Percentiles rank a stretch among this genome's conserved stretches.
Evolutionary conservation across 208 protist genomes (phyloP).

Genomic region (Leishmania gerbilli): DNA sequence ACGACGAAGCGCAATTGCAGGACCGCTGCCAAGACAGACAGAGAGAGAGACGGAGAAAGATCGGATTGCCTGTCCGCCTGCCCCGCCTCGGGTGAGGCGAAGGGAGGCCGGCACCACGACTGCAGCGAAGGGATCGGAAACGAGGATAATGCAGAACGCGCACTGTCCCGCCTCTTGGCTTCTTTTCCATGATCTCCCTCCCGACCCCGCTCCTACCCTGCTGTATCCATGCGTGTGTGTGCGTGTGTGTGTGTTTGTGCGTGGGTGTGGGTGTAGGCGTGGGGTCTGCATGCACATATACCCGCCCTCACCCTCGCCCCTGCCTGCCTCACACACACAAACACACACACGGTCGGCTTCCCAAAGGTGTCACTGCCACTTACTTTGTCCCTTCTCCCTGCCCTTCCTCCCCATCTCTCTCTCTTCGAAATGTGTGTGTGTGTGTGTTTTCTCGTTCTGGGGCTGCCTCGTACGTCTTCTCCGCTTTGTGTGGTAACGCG

Average conservation of each 20-base stretch:
- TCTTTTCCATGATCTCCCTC: background rate
- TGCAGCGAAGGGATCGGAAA: background rate
- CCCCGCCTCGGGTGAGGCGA: background rate
- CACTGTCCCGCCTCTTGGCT: background rate
- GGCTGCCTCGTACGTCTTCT: background rate
- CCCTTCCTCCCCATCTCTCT: background rate
- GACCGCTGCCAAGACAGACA: background rate
- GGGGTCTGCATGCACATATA: background rate
- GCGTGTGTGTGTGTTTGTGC: background rate
- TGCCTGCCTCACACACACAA: background rate
- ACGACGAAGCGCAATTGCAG: background rate
- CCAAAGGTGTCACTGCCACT: background rate
- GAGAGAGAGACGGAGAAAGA: no score
- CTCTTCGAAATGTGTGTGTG: background rate
- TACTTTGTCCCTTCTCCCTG: background rate
- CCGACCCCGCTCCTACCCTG: background rate
- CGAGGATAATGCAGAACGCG: background rate
- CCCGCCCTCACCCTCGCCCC: background rate
- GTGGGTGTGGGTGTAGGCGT: background rate
- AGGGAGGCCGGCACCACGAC: background rate
- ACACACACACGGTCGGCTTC: background rate
- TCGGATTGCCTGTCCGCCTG: background rate
- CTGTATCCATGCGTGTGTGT: background rate
- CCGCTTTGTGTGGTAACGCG: background rate
- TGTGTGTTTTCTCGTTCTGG: background rate